Conservation (phyloP, 2,329 filamentous ascomycete genomes). For the Colletotrichum paranaense region DNA sequence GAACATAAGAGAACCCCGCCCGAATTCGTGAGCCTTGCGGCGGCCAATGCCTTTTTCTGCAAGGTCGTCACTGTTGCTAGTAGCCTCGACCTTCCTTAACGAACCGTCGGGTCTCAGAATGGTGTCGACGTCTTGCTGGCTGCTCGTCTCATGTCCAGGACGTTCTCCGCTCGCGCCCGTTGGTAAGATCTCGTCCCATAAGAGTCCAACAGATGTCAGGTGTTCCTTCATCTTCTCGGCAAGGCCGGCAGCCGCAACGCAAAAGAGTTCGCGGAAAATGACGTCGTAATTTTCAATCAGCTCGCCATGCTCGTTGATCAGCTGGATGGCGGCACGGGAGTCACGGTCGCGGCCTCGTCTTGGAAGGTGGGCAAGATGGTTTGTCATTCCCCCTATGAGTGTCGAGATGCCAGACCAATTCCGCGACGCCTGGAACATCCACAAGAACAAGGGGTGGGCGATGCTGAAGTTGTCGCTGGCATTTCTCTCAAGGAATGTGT, state of each 20-base stretch:
- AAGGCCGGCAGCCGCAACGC: constrained; percentile 80
- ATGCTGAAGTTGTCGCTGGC: constrained; percentile 80
- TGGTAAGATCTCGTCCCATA: constrained; percentile 81
- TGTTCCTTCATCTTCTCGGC: constrained; percentile 73
- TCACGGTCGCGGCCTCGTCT: constrained; percentile 52
- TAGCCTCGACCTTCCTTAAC: constrained; percentile 30
- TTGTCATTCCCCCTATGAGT: constrained; percentile 78
- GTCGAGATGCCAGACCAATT: constrained; percentile 79
- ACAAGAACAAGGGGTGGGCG: constrained; percentile 84
- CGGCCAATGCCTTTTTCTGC: constrained; percentile 53
- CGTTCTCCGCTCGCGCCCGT: constrained; percentile 62
- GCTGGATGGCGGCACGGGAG: constrained; percentile 50
- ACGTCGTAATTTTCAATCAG: constrained; percentile 77
- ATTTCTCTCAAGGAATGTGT: constrained; percentile 74
- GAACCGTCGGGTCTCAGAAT: constrained; percentile 25
- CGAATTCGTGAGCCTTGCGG: constrained; percentile 54
- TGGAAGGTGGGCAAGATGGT: constrained; percentile 70
- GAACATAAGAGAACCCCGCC: constrained; percentile 84
- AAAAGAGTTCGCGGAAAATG: constrained; percentile 86
- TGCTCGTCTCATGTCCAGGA: constrained; percentile 18
- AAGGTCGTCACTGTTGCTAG: constrained; percentile 44
- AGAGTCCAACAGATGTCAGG: constrained; percentile 71
- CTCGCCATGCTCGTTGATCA: constrained; percentile 65
- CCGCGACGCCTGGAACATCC: constrained; percentile 85
- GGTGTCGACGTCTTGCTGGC: constrained; percentile 18